Evolutionary conservation across 2,329 filamentous ascomycete species (phyloP), one percentile per base, ranked within the genome.

Genomic region (Exophiala aquamarina): DNA sequence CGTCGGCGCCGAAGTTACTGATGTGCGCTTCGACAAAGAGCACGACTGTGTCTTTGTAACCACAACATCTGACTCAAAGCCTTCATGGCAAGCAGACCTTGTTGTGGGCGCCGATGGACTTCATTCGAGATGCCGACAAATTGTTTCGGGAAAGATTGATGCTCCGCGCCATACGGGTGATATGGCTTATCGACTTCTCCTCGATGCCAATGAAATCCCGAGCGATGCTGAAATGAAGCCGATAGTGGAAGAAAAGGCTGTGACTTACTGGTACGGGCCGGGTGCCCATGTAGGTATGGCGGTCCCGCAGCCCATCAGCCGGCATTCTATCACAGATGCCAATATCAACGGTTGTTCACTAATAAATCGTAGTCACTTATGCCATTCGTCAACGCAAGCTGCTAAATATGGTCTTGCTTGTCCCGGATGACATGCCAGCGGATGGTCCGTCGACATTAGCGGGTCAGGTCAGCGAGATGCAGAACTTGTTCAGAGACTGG

Each of bases 261-360:
- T 80, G 3, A 72, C 77, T 52, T 75, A 78, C 53, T 79, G 78
- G 76, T 60, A 79, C 15, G 77, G 77, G 0, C 77, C 76, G 1
- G 63, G 69, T 35, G 66, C 66, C n/a, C 78, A 81, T 56, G 74
- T 72, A 0, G 79, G 32, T 34, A 34, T 26, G 23, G 11, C 6
- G 11, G 11, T 26, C 23, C 23, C 11, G 23, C 23, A 6, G 6
- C 23, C 23, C 23, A 26, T 6, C 11, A 6, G 23, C 23, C 6
- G 11, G 6, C 23, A 26, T 11, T 26, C 23, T 26, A 11, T 26
- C 11, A 26, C 11, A 26, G 6, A 26, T 11, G 6, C 32, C 17
- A 5, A 14, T 14, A 34, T 14, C 14, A n/a, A 34, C n/a, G 14
- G n/a, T 6, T 8, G 32, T 14, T 6, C 6, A 34, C 32, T 34